These are phyloP conservation scores for Priceomyces carsonii DNA, from an alignment of 805 yeast genomes.

Conservation along the genomic window DNA sequence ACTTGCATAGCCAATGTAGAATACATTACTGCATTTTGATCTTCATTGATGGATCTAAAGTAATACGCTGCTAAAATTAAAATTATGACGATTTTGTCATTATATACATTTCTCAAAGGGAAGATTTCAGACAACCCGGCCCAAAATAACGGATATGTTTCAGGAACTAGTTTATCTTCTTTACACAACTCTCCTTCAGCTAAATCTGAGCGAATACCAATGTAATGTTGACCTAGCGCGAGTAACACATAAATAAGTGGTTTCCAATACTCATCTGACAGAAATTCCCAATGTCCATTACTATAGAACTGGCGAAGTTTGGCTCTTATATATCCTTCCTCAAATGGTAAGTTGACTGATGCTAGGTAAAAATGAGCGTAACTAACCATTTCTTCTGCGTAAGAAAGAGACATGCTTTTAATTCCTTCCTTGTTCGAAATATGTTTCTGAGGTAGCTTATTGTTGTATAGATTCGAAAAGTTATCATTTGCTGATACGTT, in stretches of 20 bases:
- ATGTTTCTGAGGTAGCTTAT: no score
- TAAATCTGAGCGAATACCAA: slow-evolving; percentile 1
- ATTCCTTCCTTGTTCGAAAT: slow-evolving; percentile 1
- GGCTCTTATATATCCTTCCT: not conserved
- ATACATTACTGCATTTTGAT: slow-evolving; percentile 2
- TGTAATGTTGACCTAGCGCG: slow-evolving; percentile 5
- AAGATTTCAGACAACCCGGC: slow-evolving; percentile 2
- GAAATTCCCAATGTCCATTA: not conserved
- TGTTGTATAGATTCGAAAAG: not conserved
- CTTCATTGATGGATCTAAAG: slow-evolving; percentile 4
- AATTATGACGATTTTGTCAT: slow-evolving; percentile 1
- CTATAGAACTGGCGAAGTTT: not conserved
- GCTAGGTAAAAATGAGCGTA: slow-evolving; percentile 3
- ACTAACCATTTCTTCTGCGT: slow-evolving; percentile 1
- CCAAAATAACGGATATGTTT: not conserved
- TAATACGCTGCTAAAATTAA: slow-evolving; percentile 4
- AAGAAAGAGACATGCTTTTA: not conserved
- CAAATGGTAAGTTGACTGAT: slow-evolving; percentile 3
- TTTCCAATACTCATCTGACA: slow-evolving; percentile 2
- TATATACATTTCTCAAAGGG: slow-evolving; percentile 1
- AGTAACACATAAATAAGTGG: slow-evolving; percentile 2
- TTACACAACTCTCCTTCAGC: no score
- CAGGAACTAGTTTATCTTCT: not conserved
- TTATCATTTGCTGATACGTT: not conserved
- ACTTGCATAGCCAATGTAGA: slow-evolving; percentile 3